Evolutionary conservation across 257 asterid genomes (phyloP).

Genomic region (Coffea canephora): DNA sequence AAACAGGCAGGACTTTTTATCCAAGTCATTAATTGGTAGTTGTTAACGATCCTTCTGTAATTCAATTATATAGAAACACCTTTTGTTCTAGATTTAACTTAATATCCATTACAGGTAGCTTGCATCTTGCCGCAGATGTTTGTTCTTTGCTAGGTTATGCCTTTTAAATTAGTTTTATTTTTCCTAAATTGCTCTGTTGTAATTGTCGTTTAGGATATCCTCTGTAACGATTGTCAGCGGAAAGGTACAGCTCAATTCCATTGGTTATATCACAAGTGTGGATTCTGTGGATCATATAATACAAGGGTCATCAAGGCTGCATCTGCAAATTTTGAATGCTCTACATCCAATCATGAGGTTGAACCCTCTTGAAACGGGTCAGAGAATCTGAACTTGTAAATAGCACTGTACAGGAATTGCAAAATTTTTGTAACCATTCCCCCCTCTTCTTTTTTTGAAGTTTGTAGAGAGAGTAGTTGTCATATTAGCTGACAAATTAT

Average conservation of each 20-base stretch:
- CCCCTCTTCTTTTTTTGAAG: background rate
- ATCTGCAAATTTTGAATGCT: constrained; percentile 21
- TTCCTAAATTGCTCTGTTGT: background rate
- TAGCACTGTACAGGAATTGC: constrained; percentile 15
- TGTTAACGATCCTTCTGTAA: background rate
- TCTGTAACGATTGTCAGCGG: constrained; percentile 45
- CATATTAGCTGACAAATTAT: background rate
- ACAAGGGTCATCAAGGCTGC: constrained; percentile 37
- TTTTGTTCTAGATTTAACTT: no score
- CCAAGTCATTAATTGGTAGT: no score
- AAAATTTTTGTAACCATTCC: background rate
- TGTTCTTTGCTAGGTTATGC: background rate
- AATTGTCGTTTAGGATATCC: constrained; percentile 33
- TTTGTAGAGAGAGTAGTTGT: background rate
- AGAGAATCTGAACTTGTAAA: constrained; percentile 18
- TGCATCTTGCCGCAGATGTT: background rate
- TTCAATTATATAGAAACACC: no score
- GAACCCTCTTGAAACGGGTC: background rate
- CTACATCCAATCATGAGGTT: constrained; percentile 16
- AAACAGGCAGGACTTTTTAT: no score
- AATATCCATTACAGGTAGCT: background rate
- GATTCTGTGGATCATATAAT: constrained; percentile 42
- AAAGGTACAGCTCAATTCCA: constrained; percentile 40
- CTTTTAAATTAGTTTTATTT: background rate
- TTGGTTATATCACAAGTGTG: constrained; percentile 50